These are phyloP conservation scores for Pichia ethanolica DNA, from an alignment of 805 yeast genomes.

Conservation along the genomic window DNA sequence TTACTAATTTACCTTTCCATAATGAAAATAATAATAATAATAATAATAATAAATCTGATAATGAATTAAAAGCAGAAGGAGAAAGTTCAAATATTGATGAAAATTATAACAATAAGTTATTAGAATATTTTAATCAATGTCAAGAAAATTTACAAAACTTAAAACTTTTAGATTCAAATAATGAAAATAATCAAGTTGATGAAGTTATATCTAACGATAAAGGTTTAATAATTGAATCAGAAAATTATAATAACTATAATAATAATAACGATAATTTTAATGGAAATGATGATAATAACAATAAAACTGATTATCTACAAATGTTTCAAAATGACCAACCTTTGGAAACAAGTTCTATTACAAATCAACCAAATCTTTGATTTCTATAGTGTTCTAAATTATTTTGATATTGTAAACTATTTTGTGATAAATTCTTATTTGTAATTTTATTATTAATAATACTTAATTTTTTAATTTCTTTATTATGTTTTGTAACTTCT, in stretches of 20 bases:
- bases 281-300: background rate
- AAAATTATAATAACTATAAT: background rate
- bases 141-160: slow-evolving; percentile 31
- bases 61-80: background rate
- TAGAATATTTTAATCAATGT: slow-evolving; percentile 41
- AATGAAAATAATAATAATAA: slow-evolving; percentile 22
- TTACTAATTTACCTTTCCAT: slow-evolving; percentile 21
- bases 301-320: slow-evolving; percentile 4
- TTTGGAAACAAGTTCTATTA: slow-evolving; percentile 13
- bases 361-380: slow-evolving; percentile 13
- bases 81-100: slow-evolving; percentile 14
- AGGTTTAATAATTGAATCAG: background rate
- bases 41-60: slow-evolving; percentile 10
- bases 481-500: slow-evolving; percentile 18
- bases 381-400: slow-evolving; percentile 66
- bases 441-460: slow-evolving; percentile 10
- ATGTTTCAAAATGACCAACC: slow-evolving; percentile 12
- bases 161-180: slow-evolving; percentile 1
- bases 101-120: slow-evolving; percentile 17
- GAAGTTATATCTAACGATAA: background rate
- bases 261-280: background rate
- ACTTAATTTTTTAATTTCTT: slow-evolving; percentile 40
- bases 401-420: slow-evolving; percentile 59
- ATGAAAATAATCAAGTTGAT: background rate
- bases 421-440: slow-evolving; percentile 28